Base-by-base conservation (phyloP, 495 filamentous ascomycete species). In the Amniculicola lignicola region DNA sequence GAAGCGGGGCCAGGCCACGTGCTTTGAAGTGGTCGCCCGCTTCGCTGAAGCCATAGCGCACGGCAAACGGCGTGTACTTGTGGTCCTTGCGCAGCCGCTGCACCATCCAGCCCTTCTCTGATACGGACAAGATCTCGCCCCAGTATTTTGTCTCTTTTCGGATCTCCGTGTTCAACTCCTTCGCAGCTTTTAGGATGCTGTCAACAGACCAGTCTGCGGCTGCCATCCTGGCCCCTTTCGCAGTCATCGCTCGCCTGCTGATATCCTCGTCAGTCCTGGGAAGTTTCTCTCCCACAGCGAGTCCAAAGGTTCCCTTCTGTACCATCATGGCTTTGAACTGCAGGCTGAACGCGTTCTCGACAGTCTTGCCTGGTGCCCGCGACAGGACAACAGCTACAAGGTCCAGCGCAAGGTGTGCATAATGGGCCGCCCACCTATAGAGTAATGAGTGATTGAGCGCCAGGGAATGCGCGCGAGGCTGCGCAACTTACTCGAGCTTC, bases 41-140 rank as follows among this genome's bases (percentile, higher is more conserved):
- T 74, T 95, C 91, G 11, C 83, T 74, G 69, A 95, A 96, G 10
- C 94, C 94, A 73, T 89, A 96, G 51, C 83, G 82, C 31, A 97
- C 92, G 29, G 83, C 89, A 25, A 97, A 73, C 1, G 83, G 84
- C 1, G 50, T n/a, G 18, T 89, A 81, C 45, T 76, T 77, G 14
- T 7, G 46, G 31, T 92, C 83, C 21, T 84, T 77, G 0, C 89
- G 87, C 21, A 90, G 63, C 21, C 85, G 77, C 60, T 81, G 89
- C 6, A 95, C 66, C 21, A 87, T 80, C 92, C 93, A 99, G 2
- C 90, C 88, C 24, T 84, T 82, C 37, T 90, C 80, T 57, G 84
- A 87, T 23, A 97, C 79, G 18, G 82, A 80, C 25, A 95, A 69
- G 0, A 95, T 79, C 63, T 95, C 82, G 42, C 84, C 76, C 94